Evolutionary conservation across 2,329 filamentous ascomycete genomes (phyloP).

Genomic region (Alternaria solani): DNA sequence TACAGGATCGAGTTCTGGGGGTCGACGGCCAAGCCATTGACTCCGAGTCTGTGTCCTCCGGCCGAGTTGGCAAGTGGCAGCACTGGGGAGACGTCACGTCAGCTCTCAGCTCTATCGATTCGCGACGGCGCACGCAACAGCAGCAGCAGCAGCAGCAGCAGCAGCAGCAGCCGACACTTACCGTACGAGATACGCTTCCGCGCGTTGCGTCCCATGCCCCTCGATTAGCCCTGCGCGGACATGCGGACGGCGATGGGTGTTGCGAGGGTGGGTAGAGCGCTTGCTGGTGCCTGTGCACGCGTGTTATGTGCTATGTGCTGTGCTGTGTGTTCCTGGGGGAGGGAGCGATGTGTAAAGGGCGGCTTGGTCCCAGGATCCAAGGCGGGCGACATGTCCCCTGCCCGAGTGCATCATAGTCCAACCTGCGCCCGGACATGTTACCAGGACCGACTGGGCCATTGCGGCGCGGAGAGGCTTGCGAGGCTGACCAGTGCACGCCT

Average conservation of each 20-base stretch:
- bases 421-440: slow-evolving; percentile 9
- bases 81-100: slow-evolving; percentile 57
- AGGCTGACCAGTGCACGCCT: slow-evolving; percentile 3
- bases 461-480: slow-evolving; percentile 4
- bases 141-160: not conserved
- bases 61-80: slow-evolving; percentile 75
- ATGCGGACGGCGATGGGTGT: slow-evolving; percentile 19
- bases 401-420: slow-evolving; percentile 13
- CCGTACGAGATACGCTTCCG: slow-evolving; percentile 64
- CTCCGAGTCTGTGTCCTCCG: slow-evolving; percentile 89
- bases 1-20: slow-evolving; percentile 84
- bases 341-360: not conserved
- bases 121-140: slow-evolving; percentile 2
- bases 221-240: slow-evolving; percentile 26
- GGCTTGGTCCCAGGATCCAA: slow-evolving; percentile 10
- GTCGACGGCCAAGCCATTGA: slow-evolving; percentile 94
- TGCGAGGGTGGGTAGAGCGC: not conserved
- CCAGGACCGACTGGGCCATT: slow-evolving; percentile 12
- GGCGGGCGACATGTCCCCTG: slow-evolving; percentile 11
- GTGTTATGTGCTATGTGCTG: too few species aligned
- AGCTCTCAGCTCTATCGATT: slow-evolving; percentile 5
- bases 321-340: not conserved
- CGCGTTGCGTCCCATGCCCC: slow-evolving; percentile 60
- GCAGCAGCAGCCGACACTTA: slow-evolving; percentile 38
- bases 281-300: not conserved